A percentile compares a stretch with the other conserved stretches of the same genome.
These are phyloP conservation scores for Trametes punicea DNA, from an alignment of 768 basidiomycete genomes.

Conservation along the genomic window DNA sequence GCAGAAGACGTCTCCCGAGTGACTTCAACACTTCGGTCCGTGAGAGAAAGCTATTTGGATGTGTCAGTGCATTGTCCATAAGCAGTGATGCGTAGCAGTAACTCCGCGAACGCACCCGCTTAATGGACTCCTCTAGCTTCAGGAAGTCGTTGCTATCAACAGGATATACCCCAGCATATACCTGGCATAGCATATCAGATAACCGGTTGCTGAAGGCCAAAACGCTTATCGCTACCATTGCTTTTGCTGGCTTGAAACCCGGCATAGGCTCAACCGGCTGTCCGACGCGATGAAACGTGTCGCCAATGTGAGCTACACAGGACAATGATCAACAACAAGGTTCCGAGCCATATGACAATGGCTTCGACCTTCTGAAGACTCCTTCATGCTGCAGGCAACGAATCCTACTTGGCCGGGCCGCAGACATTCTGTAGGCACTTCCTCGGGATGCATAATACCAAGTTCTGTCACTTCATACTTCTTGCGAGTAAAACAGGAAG, in stretches of 20 bases:
- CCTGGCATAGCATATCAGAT: slow-evolving; percentile 41
- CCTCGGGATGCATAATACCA: slow-evolving; percentile 88
- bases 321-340: not conserved
- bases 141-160: slow-evolving; percentile 87
- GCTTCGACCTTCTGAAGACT: slow-evolving; percentile 79
- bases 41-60: slow-evolving; percentile 64
- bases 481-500: slow-evolving; percentile 79
- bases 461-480: slow-evolving; percentile 87
- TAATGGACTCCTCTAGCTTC: slow-evolving; percentile 95
- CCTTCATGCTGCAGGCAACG: slow-evolving; percentile 97
- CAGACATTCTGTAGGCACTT: slow-evolving; percentile 65
- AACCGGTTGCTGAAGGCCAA: not conserved
- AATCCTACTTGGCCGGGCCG: slow-evolving; percentile 84
- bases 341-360: not conserved
- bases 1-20: slow-evolving; percentile 92
- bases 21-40: slow-evolving; percentile 84
- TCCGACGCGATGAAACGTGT: slow-evolving; percentile 81
- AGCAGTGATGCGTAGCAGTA: slow-evolving; percentile 1
- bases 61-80: not conserved
- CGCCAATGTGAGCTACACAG: slow-evolving; percentile 80
- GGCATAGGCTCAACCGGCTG: slow-evolving; percentile 77
- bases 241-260: slow-evolving; percentile 87
- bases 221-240: slow-evolving; percentile 63
- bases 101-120: slow-evolving; percentile 52
- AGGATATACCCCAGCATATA: slow-evolving; percentile 94